phyloP scores from a whole-genome alignment of 352 stramenopile genomes.

The Phytophthora sp. region DNA sequence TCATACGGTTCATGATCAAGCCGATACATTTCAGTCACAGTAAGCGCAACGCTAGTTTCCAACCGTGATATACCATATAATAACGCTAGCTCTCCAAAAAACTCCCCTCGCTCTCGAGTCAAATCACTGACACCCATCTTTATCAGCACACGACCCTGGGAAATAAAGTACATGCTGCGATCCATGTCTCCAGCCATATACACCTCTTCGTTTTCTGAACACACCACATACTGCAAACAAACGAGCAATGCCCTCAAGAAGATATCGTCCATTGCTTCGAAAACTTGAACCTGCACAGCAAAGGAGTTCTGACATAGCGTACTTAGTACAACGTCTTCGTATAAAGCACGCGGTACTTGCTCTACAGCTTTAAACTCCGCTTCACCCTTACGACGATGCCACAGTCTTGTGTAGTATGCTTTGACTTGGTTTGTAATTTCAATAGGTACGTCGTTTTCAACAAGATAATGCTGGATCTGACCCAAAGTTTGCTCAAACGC shows the following conservation, averaged over 20 bases:
- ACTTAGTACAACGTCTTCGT: conserved; percentile 66
- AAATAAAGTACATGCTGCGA: conserved; percentile 83
- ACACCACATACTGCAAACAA: conserved; percentile 66
- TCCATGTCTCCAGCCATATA: conserved; percentile 79
- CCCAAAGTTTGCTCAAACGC: conserved; percentile 70
- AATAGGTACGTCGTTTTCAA: conserved; percentile 73
- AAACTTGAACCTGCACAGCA: conserved; percentile 52
- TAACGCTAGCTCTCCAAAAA: conserved; percentile 65
- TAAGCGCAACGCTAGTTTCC: conserved; percentile 71
- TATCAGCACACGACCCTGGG: conserved; percentile 59
- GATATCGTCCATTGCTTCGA: conserved; percentile 57
- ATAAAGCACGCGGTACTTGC: conserved; percentile 52
- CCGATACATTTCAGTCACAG: conserved; percentile 68
- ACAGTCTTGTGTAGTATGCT: conserved; percentile 72
- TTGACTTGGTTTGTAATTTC: conserved; percentile 72
- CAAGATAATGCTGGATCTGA: conserved; percentile 73
- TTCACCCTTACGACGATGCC: conserved; percentile 55
- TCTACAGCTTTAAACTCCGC: conserved; percentile 57
- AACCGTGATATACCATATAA: conserved; percentile 63
- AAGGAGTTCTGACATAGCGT: conserved; percentile 52
- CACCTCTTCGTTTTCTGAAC: conserved; percentile 68
- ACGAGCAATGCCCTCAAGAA: conserved; percentile 67
- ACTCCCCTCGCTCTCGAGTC: conserved; percentile 61
- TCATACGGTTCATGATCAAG: conserved; percentile 70
- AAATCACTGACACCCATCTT: conserved; percentile 54